These are phyloP conservation scores for Calonectria multiphialidica DNA, from an alignment of 2,329 filamentous ascomycete species.

Conservation along the genomic window DNA sequence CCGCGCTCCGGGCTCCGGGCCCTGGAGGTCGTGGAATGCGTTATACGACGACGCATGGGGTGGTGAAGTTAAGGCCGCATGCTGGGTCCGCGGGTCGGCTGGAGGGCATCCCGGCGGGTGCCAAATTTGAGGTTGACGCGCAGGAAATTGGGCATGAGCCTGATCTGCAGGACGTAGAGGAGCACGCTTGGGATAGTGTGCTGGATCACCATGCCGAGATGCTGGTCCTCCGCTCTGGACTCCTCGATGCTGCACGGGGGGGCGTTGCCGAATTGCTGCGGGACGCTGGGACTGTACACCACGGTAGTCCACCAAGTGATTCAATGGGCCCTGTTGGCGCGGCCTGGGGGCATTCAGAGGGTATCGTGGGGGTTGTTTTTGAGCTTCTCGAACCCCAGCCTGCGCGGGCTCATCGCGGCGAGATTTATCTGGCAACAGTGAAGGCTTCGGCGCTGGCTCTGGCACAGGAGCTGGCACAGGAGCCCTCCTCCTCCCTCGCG, in stretches of 20 bases:
- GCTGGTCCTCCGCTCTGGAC: not conserved
- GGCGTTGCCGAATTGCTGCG: not conserved
- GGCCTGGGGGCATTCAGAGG: not conserved
- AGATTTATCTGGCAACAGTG: not conserved
- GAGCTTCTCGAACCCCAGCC: not conserved
- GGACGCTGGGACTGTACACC: not conserved
- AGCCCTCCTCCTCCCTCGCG: too few species aligned
- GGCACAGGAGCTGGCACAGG: not conserved
- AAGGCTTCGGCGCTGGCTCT: not conserved
- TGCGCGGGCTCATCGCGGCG: not conserved
- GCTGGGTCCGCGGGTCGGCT: not conserved
- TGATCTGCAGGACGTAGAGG: not conserved
- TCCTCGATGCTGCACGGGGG: not conserved
- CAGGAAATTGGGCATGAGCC: not conserved
- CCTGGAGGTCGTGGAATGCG: not conserved
- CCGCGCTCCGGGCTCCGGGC: not conserved
- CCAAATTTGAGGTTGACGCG: not conserved
- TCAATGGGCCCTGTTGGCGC: too few species aligned
- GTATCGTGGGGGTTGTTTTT: not conserved
- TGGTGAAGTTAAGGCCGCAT: not conserved
- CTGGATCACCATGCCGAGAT: not conserved
- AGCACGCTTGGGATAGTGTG: not conserved
- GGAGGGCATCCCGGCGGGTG: not conserved
- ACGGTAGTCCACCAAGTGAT: not conserved
- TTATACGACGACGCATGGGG: too few species aligned